phyloP scores from a whole-genome alignment of 306 rosid genomes.

The Sindora glabra region DNA sequence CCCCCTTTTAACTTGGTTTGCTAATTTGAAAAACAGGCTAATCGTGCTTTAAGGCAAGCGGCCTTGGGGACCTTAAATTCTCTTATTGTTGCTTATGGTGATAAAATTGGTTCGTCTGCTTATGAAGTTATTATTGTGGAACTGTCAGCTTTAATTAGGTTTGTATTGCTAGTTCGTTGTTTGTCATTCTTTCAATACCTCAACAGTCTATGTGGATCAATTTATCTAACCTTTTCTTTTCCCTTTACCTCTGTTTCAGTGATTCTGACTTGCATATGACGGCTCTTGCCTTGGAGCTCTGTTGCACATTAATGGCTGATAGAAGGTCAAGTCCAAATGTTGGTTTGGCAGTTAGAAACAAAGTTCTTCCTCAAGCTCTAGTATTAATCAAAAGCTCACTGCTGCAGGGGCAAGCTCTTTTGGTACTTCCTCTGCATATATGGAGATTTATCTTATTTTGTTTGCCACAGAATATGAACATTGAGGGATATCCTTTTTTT shows the following conservation, averaged over 20 bases:
- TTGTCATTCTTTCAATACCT: background rate
- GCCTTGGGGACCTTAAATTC: conserved; percentile 94
- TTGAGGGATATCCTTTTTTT: no score
- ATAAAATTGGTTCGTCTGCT: conserved; percentile 82
- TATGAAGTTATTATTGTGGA: conserved; percentile 95
- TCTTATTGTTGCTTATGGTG: conserved; percentile 89
- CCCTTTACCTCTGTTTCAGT: conserved; percentile 39
- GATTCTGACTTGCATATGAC: conserved; percentile 99
- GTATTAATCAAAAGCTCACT: conserved; percentile 82
- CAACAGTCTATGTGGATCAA: conserved; percentile 1
- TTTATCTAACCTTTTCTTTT: conserved; percentile 8
- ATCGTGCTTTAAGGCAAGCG: conserved; percentile 92
- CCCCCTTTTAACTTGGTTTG: conserved; percentile 16
- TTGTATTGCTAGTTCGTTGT: conserved; percentile 6
- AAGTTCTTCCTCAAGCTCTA: conserved; percentile 96
- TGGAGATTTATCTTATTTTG: conserved; percentile 1
- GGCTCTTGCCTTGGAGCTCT: conserved; percentile 93
- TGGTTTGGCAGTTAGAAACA: conserved; percentile 91
- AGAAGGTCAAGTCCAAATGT: conserved; percentile 77
- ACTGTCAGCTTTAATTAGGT: conserved; percentile 89
- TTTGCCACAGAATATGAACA: conserved; percentile 2
- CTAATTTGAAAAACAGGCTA: conserved; percentile 61
- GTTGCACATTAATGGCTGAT: conserved; percentile 98
- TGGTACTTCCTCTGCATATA: conserved; percentile 42
- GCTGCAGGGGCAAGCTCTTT: conserved; percentile 96